Conservation (phyloP, 805 yeast species). For the Wickerhamiella musiphila region DNA sequence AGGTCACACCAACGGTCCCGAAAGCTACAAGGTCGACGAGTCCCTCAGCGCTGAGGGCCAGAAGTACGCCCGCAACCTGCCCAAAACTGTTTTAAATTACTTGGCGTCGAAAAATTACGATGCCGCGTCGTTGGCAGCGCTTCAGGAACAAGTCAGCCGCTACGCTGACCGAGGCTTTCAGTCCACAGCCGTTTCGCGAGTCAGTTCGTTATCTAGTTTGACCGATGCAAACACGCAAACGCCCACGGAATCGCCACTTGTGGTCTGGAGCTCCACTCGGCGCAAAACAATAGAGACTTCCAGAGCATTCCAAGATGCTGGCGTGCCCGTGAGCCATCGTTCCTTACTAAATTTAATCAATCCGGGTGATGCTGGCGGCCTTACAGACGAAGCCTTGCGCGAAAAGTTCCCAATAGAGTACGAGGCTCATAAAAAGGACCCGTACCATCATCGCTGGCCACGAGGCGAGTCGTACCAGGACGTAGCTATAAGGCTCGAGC, state of each 20-base stretch:
- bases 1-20: conserved; percentile 29
- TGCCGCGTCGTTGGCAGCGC: conserved; percentile 6
- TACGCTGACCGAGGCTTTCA: conserved; percentile 7
- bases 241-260: conserved; percentile 24
- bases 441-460: conserved; percentile 83
- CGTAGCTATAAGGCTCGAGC: conserved; percentile 85
- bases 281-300: conserved; percentile 71
- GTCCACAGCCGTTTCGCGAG: not conserved
- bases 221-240: conserved; percentile 2
- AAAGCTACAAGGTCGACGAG: conserved; percentile 59
- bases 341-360: conserved; percentile 74
- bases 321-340: conserved; percentile 53
- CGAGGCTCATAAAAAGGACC: conserved; percentile 48
- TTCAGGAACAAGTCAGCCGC: conserved; percentile 8
- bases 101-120: conserved; percentile 16
- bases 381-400: conserved; percentile 43
- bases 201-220: not conserved
- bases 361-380: conserved; percentile 71
- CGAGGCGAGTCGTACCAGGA: conserved; percentile 94
- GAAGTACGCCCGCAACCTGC: conserved; percentile 46
- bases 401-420: conserved; percentile 51
- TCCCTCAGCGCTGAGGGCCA: conserved; percentile 58
- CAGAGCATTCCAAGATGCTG: conserved; percentile 40
- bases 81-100: conserved; percentile 34
- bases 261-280: conserved; percentile 93